These are phyloP conservation scores for Sesbania bispinosa DNA, from an alignment of 306 rosid genomes.

Conservation along the genomic window DNA sequence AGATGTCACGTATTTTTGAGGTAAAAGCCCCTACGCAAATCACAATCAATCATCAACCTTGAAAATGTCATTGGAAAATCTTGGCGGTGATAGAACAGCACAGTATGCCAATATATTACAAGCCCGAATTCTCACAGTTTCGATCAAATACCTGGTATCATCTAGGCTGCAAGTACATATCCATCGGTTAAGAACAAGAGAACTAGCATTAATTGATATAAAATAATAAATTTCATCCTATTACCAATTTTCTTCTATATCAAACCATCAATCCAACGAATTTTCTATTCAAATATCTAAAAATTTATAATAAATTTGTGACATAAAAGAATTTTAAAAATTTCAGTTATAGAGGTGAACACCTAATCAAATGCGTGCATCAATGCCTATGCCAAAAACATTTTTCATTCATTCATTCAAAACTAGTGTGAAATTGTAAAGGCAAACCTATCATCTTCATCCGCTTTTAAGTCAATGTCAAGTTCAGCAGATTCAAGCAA, in stretches of 20 bases:
- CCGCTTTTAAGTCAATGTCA: neutral
- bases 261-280: too few relatives aligned
- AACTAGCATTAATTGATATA: too few relatives aligned
- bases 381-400: neutral
- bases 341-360: too few relatives aligned
- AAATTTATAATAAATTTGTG: too few relatives aligned
- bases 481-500: slow-evolving; percentile 12
- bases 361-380: too few relatives aligned
- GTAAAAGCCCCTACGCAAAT: neutral
- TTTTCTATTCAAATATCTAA: too few relatives aligned
- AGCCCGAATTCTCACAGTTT: neutral
- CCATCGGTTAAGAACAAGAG: too few relatives aligned
- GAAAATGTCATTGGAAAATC: neutral
- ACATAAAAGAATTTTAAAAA: too few relatives aligned
- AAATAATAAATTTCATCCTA: too few relatives aligned
- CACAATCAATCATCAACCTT: slow-evolving; percentile 18
- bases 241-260: too few relatives aligned
- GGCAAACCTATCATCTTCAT: neutral
- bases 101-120: slow-evolving; percentile 10
- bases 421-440: neutral
- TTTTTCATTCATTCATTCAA: neutral
- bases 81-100: neutral
- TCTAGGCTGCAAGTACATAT: neutral
- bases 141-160: neutral
- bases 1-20: neutral